Percentiles rank a stretch among this genome's conserved stretches.
phyloP scores from a whole-genome alignment of 345 rosid genomes.

The Pseudoturritis turrita region DNA sequence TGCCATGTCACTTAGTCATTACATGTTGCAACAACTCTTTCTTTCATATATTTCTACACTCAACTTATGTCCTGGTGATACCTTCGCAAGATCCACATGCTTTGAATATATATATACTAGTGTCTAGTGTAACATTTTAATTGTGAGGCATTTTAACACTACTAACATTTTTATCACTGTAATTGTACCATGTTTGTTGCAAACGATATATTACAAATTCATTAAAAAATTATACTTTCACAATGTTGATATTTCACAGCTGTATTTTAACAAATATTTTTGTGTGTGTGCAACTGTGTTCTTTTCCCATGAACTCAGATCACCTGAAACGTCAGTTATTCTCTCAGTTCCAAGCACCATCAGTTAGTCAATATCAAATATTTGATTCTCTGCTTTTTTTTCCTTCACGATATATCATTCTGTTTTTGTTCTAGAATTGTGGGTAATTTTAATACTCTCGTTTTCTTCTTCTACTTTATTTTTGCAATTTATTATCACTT shows the following conservation, averaged over 20 bases:
- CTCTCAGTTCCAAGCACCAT: conserved; percentile 13
- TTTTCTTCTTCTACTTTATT: not conserved
- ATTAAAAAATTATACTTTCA: not conserved
- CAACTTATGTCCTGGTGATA: too few species aligned
- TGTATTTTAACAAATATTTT: not conserved
- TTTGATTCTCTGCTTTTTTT: conserved; percentile 11
- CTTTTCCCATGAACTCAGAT: not conserved
- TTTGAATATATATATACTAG: too few species aligned
- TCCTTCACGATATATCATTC: not conserved
- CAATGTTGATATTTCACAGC: not conserved
- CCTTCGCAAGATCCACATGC: too few species aligned
- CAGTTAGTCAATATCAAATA: conserved; percentile 27
- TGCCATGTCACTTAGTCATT: too few species aligned
- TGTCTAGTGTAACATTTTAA: too few species aligned
- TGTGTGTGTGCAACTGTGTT: too few species aligned
- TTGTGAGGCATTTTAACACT: too few species aligned
- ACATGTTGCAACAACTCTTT: too few species aligned
- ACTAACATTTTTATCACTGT: not conserved
- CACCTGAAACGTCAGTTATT: not conserved
- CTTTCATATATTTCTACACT: too few species aligned
- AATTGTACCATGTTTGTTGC: not conserved
- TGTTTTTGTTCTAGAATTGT: conserved; percentile 18
- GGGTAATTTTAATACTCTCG: conserved; percentile 4
- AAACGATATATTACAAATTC: not conserved
- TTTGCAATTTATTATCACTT: not conserved